Percentiles rank a stretch among this genome's conserved stretches.
Conservation (phyloP, 2,329 filamentous ascomycete species). For the Ophiosphaerella narmari region DNA sequence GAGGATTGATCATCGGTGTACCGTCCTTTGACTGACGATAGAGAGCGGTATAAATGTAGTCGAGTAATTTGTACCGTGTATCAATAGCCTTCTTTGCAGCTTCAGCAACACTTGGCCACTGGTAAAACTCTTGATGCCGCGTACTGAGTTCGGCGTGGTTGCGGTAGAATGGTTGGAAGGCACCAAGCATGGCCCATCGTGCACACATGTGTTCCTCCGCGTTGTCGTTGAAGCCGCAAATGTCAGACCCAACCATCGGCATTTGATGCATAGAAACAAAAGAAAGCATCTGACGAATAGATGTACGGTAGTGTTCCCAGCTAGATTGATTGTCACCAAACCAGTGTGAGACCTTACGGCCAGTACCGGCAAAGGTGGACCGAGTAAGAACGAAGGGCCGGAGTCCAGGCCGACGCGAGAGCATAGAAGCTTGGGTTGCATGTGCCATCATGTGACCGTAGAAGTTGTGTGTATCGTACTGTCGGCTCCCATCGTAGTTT, state of each 20-base stretch:
- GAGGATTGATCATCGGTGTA: constrained; percentile 67
- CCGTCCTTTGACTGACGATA: constrained; percentile 64
- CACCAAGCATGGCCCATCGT: constrained; percentile 75
- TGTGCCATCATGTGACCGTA: constrained; percentile 78
- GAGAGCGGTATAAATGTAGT: constrained; percentile 78
- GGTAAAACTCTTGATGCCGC: constrained; percentile 73
- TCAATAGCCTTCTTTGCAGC: constrained; percentile 71
- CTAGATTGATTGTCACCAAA: constrained; percentile 59
- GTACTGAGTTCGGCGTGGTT: constrained; percentile 66
- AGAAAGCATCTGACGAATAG: constrained; percentile 50
- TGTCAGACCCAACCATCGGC: constrained; percentile 61
- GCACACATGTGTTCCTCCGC: constrained; percentile 72
- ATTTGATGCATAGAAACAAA: constrained; percentile 55
- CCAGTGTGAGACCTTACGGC: constrained; percentile 64
- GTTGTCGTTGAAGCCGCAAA: constrained; percentile 74
- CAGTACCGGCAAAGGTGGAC: constrained; percentile 75
- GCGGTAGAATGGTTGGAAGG: constrained; percentile 76
- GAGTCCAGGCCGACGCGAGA: constrained; percentile 63
- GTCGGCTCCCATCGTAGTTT: constrained; percentile 67
- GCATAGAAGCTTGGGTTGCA: constrained; percentile 68
- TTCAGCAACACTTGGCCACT: constrained; percentile 65
- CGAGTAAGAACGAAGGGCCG: constrained; percentile 76
- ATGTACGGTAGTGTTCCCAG: constrained; percentile 52
- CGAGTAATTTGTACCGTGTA: constrained; percentile 75
- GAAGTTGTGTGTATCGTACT: constrained; percentile 79